A percentile compares a stretch with the other conserved stretches of the same genome.
Conservation (phyloP, 2,329 filamentous ascomycete species). For the Emydomyces testavorans region DNA sequence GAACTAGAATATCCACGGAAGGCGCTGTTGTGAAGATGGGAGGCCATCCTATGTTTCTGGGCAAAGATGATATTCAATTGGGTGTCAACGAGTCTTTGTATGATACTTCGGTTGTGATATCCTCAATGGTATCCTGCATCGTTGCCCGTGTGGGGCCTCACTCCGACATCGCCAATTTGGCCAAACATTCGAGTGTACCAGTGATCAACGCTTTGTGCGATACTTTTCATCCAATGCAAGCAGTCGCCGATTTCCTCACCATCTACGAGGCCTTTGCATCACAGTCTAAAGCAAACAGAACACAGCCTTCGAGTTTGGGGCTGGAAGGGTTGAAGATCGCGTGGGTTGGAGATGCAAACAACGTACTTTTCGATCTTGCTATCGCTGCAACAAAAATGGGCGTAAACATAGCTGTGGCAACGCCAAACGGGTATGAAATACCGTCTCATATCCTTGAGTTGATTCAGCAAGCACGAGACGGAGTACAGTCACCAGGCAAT, state of each 20-base stretch:
- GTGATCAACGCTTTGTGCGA: conserved; percentile 83
- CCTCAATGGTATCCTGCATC: conserved; percentile 80
- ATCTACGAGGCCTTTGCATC: conserved; percentile 65
- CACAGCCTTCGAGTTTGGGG: conserved; percentile 45
- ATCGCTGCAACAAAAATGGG: conserved; percentile 81
- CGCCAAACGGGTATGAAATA: conserved; percentile 74
- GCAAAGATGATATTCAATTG: conserved; percentile 90
- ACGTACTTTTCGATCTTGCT: conserved; percentile 87
- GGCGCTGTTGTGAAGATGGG: conserved; percentile 78
- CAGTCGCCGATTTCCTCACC: conserved; percentile 85
- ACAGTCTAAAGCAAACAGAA: conserved; percentile 20
- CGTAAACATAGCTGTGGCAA: conserved; percentile 74
- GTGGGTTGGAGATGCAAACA: conserved; percentile 95
- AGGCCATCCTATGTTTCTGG: conserved; percentile 91
- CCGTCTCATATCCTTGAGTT: conserved; percentile 60
- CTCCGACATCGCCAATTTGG: conserved; percentile 59
- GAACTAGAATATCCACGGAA: conserved; percentile 88
- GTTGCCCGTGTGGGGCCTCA: conserved; percentile 69
- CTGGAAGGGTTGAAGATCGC: conserved; percentile 79
- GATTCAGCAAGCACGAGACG: conserved; percentile 53
- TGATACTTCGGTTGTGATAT: conserved; percentile 84
- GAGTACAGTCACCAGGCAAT: conserved; percentile 49
- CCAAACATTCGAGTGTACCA: conserved; percentile 62
- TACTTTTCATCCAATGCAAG: conserved; percentile 87
- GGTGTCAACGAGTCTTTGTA: conserved; percentile 90